A percentile compares a stretch with the other conserved stretches of the same genome.
Conservation (phyloP, 2,329 filamentous ascomycete genomes). For the Penicillium sp. region DNA sequence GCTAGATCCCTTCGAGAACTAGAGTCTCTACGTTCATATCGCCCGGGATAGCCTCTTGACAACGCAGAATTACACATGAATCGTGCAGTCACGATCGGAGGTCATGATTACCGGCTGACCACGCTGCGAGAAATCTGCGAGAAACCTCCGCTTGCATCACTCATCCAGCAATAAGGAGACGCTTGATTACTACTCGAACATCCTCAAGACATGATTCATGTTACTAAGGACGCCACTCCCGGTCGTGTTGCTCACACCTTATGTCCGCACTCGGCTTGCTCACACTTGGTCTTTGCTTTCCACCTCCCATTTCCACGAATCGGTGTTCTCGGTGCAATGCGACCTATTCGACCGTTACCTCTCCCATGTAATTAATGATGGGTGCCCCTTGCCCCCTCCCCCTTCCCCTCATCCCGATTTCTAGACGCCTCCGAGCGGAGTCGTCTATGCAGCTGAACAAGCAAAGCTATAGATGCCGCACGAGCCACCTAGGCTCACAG, state of each 20-base stretch:
- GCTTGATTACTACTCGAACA: neutral
- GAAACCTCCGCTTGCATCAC: neutral
- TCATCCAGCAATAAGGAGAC: neutral
- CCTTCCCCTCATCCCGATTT: neutral
- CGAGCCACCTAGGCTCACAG: slow-evolving; percentile 7
- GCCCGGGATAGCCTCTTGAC: neutral
- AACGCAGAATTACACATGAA: neutral
- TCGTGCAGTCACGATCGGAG: neutral
- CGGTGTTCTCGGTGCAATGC: neutral
- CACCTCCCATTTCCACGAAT: slow-evolving; percentile 13
- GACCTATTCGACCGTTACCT: neutral
- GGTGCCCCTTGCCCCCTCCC: neutral
- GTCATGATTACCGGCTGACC: too few relatives aligned
- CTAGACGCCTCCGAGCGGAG: neutral
- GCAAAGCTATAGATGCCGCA: slow-evolving; percentile 1
- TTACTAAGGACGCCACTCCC: neutral
- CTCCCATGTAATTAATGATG: too few relatives aligned
- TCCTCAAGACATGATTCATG: neutral
- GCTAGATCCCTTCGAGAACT: too few relatives aligned
- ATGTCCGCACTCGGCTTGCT: neutral
- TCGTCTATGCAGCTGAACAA: neutral
- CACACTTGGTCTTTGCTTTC: neutral
- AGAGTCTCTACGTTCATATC: neutral
- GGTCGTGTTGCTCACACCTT: neutral
- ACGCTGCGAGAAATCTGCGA: too few relatives aligned